Evolutionary conservation across 2,329 filamentous ascomycete species (phyloP).

Genomic region (Ceratocystis destructans): DNA sequence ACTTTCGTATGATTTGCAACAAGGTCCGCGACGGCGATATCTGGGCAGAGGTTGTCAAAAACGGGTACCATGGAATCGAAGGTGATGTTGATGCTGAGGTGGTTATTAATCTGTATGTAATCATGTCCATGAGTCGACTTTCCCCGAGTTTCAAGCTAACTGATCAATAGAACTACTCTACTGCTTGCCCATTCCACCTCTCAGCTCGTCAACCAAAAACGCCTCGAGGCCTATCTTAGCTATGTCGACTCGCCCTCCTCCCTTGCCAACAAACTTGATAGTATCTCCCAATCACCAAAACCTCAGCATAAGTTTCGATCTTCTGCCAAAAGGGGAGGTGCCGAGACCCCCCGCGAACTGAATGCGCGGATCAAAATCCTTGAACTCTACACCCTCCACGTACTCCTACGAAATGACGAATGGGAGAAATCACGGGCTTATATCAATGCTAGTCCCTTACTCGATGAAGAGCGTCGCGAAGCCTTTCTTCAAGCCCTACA

Average conservation of each 20-base stretch:
- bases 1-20: constrained; percentile 68
- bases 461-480: constrained; percentile 85
- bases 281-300: constrained; percentile 28
- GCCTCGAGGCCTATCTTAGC: constrained; percentile 75
- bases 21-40: constrained; percentile 79
- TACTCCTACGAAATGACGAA: constrained; percentile 82
- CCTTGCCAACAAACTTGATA: constrained; percentile 48
- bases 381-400: constrained; percentile 88
- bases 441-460: constrained; percentile 68
- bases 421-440: constrained; percentile 95
- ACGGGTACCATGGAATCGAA: constrained; percentile 78
- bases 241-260: constrained; percentile 51
- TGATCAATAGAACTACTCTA: constrained; percentile 56
- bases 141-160: background rate
- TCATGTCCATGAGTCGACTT: background rate
- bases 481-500: constrained; percentile 78
- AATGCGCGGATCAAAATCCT: constrained; percentile 79
- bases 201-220: constrained; percentile 72
- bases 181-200: constrained; percentile 78
- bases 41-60: constrained; percentile 85
- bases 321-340: constrained; percentile 44
- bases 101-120: constrained; percentile 65
- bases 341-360: constrained; percentile 72
- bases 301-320: constrained; percentile 31
- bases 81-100: constrained; percentile 90